Evolutionary conservation across 148 eudicot species (phyloP), one percentile per base, ranked within the genome.

Genomic region (Fallopia convolvulus): DNA sequence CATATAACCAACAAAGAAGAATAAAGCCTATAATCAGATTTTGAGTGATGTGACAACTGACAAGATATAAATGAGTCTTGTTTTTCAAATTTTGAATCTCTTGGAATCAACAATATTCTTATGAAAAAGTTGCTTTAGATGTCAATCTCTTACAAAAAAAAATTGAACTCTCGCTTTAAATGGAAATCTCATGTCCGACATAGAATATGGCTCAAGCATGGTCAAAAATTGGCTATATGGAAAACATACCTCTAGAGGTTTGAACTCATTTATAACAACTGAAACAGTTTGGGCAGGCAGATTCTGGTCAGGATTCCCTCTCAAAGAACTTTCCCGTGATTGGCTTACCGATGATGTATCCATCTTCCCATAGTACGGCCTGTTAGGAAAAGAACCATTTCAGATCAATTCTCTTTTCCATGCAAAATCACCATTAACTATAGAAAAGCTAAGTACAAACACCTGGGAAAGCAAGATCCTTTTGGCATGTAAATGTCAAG

Each of bases 401-500:
- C 72, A 68, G 20, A 68, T 39, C 4, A 68, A 17, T 33, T 33
- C 20, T 42, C 6, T 36, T 68, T 32, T 32, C 46, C 8, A 4
- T 68, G 21, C 44, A 68, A 33, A 33, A 39, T 68, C 72, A 36
- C 20, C 21, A 17, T 8, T 36, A 23, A 36, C 70, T 36, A 68
- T 36, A 68, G 44, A 32, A 15, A 36, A 6, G 20, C 72, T 39
- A 11, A 1, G 72, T 36, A 33, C 17, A 68, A 63, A 73, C 66
- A 95, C 99, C 91, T 89, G 33, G 94, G 97, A 82, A 92, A 89
- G 86, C 99, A 95, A 73, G 99, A 83, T 39, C 99, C 97, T 88
- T 91, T 97, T 1, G 88, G 88, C 97, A 92, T 87, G 86, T 92
- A 93, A 74, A 92, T 88, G 86, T 92, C 97, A 70, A 92, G 92